Evolutionary conservation across 1,284 basidiomycete genomes (phyloP), one percentile per base, ranked within the genome.

Genomic region (Trametes pubescens): DNA sequence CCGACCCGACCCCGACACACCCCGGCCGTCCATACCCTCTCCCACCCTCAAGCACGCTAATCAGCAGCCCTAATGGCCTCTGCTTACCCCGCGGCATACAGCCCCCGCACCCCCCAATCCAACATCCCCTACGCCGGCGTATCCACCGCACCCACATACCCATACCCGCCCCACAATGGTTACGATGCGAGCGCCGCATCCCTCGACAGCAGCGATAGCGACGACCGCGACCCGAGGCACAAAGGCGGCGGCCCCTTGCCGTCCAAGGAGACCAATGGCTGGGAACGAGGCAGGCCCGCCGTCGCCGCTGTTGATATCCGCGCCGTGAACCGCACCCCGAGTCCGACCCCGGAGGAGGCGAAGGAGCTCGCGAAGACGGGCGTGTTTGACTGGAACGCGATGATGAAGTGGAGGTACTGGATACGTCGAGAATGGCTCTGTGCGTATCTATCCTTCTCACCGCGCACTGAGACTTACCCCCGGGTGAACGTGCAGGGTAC

Each of bases 401-500:
- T 84, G 66, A 62, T 63, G 62, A 74, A 70, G 16, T 82, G 80
- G 82, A 75, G 78, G 40, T 85, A 79, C 68, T 86, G 84, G 84
- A 65, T 85, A 22, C 73, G 84, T 61, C 78, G 74, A 65, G 80
- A 84, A 65, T 84, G 82, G 83, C 63, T 78, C 61, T 80, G 84
- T 85, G 71, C 76, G 83, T 81, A 6, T 46, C 14, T 13, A 18
- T 40, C 32, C 18, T 14, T 22, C 5, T 24, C 11, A 29, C 29
- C 49, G 21, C 18, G 47, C 4, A 10, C 51, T 21, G 21, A 11
- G 7, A 5, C 24, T 53, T 55, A 51, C 64, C 7, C 7, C 10
- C 32, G 4, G 18, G 2, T 16, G 11, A 16, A 48, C 26, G 37
- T 62, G 1, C 51, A 62, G 59, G 61, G 63, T 65, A 64, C 65